Evolutionary conservation across 106 monocot genomes (phyloP).

Genomic region (Hemerocallis citrina): DNA sequence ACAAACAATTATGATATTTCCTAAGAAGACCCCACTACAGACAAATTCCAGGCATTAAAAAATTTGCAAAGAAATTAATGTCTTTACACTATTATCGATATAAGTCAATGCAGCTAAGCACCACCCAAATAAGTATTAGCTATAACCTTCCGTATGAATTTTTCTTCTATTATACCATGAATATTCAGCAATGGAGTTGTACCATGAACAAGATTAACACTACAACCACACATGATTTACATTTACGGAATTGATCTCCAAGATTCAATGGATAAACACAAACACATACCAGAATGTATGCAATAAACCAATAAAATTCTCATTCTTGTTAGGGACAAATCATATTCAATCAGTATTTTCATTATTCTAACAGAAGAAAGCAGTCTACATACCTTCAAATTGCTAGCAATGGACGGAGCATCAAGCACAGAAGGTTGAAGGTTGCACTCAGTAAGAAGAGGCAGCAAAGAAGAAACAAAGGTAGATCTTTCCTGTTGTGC

Average conservation of each 20-base stretch:
- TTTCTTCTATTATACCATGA: not conserved
- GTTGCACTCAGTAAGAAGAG: conserved; percentile 81
- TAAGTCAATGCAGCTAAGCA: not conserved
- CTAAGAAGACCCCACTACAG: not conserved
- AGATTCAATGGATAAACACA: not conserved
- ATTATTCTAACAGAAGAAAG: not conserved
- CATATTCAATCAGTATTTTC: not conserved
- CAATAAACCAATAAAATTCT: too few relatives aligned
- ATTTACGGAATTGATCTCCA: not conserved
- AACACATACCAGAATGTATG: not conserved
- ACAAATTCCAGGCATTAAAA: not conserved
- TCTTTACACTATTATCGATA: not conserved
- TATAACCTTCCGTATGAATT: not conserved
- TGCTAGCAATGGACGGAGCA: conserved; percentile 86
- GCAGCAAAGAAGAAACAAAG: conserved; percentile 89
- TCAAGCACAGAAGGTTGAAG: conserved; percentile 72
- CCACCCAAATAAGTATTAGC: not conserved
- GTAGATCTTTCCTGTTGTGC: conserved; percentile 92
- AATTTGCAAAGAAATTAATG: not conserved
- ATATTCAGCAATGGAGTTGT: not conserved
- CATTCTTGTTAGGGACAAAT: not conserved
- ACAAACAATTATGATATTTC: not conserved
- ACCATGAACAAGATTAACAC: not conserved
- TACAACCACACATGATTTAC: not conserved
- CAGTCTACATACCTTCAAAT: conserved; percentile 59